Conservation (phyloP, 345 rosid species). For the Gossypium thurberi region DNA sequence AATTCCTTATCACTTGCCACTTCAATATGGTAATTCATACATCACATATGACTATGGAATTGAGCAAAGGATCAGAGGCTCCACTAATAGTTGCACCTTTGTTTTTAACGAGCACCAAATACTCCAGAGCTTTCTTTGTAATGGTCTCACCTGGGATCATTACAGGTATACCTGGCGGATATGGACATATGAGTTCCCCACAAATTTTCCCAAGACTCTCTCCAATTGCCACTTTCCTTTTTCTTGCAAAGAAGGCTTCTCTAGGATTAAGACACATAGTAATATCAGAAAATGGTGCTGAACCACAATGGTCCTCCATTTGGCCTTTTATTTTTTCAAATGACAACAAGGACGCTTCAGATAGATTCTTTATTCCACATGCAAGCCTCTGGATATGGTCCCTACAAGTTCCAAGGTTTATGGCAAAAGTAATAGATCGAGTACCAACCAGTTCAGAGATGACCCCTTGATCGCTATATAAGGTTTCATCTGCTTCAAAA, state of each 20-base stretch:
- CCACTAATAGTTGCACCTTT: slow-evolving; percentile 37
- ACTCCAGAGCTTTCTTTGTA: slow-evolving; percentile 36
- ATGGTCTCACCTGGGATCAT: slow-evolving; percentile 48
- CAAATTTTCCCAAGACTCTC: slow-evolving; percentile 41
- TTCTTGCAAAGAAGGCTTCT: slow-evolving; percentile 47
- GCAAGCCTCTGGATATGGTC: slow-evolving; percentile 39
- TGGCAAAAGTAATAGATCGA: slow-evolving; percentile 31
- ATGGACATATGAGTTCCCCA: slow-evolving; percentile 59
- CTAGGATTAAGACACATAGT: slow-evolving; percentile 39
- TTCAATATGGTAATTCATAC: background rate
- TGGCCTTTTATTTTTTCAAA: background rate
- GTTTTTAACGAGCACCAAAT: slow-evolving; percentile 30
- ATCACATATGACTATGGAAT: slow-evolving; percentile 36
- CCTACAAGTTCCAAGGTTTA: slow-evolving; percentile 46
- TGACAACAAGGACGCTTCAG: slow-evolving; percentile 16
- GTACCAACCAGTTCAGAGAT: slow-evolving; percentile 47
- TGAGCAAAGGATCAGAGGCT: slow-evolving; percentile 48
- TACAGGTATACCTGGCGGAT: slow-evolving; percentile 58
- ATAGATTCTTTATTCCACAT: slow-evolving; percentile 33
- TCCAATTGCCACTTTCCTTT: slow-evolving; percentile 29
- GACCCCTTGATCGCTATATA: slow-evolving; percentile 29
- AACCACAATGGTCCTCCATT: background rate
- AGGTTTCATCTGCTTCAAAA: slow-evolving; percentile 46
- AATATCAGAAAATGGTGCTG: slow-evolving; percentile 32
- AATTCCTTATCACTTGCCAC: background rate